Percentiles rank a stretch among this genome's conserved stretches.
Conservation (phyloP, 116 monocot genomes). For the Posidonia oceanica region DNA sequence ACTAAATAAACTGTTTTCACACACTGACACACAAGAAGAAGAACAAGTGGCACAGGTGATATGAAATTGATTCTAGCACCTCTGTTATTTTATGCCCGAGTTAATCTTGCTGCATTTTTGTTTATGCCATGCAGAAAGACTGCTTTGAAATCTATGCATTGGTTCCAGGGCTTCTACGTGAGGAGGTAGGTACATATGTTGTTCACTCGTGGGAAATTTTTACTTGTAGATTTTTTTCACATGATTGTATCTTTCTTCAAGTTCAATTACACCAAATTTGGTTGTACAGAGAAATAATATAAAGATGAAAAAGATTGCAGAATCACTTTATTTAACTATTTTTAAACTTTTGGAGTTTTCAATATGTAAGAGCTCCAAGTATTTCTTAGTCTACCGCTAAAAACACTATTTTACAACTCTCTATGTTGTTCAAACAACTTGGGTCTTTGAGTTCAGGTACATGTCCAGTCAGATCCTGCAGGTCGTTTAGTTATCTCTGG, state of each 20-base stretch:
- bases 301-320: too few relatives aligned
- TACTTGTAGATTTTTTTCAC: too few relatives aligned
- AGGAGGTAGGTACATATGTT: slow-evolving; percentile 57
- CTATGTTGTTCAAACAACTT: not conserved
- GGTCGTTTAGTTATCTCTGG: slow-evolving; percentile 88
- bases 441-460: slow-evolving; percentile 43
- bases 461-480: slow-evolving; percentile 92
- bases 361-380: too few relatives aligned
- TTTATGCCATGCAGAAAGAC: slow-evolving; percentile 50
- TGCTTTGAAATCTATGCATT: slow-evolving; percentile 94
- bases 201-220: not conserved
- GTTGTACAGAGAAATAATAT: too few relatives aligned
- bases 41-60: not conserved
- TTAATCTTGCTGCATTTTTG: not conserved
- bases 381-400: too few relatives aligned
- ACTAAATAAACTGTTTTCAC: not conserved
- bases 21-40: too few relatives aligned
- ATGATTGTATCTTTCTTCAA: too few relatives aligned
- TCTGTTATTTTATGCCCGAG: not conserved
- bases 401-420: not conserved
- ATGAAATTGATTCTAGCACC: not conserved
- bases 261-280: too few relatives aligned
- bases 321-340: too few relatives aligned
- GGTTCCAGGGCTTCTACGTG: slow-evolving; percentile 93
- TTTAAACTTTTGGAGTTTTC: too few relatives aligned